Evolutionary conservation across 2,329 filamentous ascomycete genomes (phyloP), one percentile per base, ranked within the genome.

Genomic region (Sclerotinia sclerotiorum): DNA sequence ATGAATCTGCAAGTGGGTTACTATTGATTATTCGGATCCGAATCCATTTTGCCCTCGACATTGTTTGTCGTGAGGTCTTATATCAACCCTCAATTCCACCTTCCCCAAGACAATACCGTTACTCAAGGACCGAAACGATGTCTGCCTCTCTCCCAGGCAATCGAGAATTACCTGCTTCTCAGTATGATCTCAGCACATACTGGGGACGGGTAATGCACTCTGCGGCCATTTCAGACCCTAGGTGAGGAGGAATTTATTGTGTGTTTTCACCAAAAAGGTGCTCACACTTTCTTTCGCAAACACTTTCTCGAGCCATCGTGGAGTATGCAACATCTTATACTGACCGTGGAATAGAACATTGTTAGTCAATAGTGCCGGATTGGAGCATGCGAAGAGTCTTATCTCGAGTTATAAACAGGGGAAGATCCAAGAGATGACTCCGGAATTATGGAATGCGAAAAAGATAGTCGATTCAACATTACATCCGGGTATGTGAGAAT

Each of bases 381-480:
- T 99, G 72, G 93, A 97, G 76, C 83, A 91, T 82, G 93, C 95
- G 69, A 98, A 97, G 82, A 81, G 83, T 70, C 83, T 97, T 74
- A 85, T 99, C 70, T 85, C 90, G 17, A 85, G 88, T 52, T 99
- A 97, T 83, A 98, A 97, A 84, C 88, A 89, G 76, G 94, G 93
- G 73, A 87, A 91, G 80, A 83, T 92, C 70, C 81, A 85, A 74
- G 82, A 87, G 66, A 97, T 98, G 93, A 97, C 90, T 24, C 90
- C 92, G 1, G 92, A 97, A 76, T 82, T 99, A 75, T 99, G 95
- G 95, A 84, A 87, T 71, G 95, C 95, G 56, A 99, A 99, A 86
- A 97, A 97, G 84, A 88, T 97, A 73, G 92, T 98, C 68, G 95
- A 99, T 80, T 94, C 95, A 70, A 99, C 95, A 19, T 82, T 99